Conservation (phyloP, 345 rosid species). For the Lumnitzera racemosa region DNA sequence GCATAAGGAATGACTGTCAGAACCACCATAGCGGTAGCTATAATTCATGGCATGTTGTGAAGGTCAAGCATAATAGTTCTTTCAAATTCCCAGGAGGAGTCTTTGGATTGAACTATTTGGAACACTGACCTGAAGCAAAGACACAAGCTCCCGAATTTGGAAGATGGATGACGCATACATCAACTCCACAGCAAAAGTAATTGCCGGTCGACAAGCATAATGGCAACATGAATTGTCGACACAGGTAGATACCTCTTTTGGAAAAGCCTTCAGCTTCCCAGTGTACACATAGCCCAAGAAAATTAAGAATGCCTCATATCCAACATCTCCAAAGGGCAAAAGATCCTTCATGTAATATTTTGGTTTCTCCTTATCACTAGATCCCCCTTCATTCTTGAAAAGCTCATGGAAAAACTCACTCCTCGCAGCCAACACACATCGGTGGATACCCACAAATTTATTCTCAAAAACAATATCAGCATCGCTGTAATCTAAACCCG, state of each 20-base stretch:
- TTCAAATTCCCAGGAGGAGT: neutral
- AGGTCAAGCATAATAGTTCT: too few relatives aligned
- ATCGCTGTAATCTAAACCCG: conserved; percentile 58
- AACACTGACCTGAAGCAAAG: conserved; percentile 68
- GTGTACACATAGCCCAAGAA: conserved; percentile 72
- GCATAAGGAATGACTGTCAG: too few relatives aligned
- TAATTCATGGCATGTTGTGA: too few relatives aligned
- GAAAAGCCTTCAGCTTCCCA: conserved; percentile 69
- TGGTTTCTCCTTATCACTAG: conserved; percentile 42
- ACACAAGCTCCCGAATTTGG: conserved; percentile 65
- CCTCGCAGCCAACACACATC: conserved; percentile 81
- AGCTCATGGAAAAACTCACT: conserved; percentile 66
- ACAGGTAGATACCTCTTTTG: conserved; percentile 72
- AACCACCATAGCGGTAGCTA: too few relatives aligned
- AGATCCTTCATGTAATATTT: conserved; percentile 46
- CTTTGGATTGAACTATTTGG: neutral
- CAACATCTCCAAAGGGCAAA: conserved; percentile 63
- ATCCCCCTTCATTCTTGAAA: conserved; percentile 42
- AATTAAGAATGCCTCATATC: conserved; percentile 66
- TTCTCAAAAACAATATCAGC: conserved; percentile 65
- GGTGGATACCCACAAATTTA: conserved; percentile 56
- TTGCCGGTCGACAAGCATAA: conserved; percentile 84
- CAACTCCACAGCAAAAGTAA: conserved; percentile 73
- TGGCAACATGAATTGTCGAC: conserved; percentile 63
- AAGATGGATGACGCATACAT: conserved; percentile 75